Base-by-base conservation (phyloP, 1,284 basidiomycete genomes). In the Mrakiaceae sp. region DNA sequence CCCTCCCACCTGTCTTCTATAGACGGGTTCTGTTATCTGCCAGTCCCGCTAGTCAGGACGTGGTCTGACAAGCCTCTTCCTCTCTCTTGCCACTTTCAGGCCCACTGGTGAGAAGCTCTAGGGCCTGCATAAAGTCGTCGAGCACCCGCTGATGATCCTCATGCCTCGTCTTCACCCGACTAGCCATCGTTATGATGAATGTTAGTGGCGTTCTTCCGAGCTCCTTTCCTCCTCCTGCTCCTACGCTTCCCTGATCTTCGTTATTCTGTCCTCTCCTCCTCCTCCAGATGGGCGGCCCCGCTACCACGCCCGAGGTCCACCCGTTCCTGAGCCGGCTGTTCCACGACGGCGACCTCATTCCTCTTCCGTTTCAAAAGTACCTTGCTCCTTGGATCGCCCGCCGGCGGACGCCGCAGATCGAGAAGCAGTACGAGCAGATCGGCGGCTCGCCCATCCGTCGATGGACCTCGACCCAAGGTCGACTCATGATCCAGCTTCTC, bases 371-470 rank as follows among this genome's bases (percentile, higher is more conserved):
- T 73, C 96, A 98, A 79, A 83, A 83, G 12, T 75, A 87, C 63
- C 79, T 95, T 51, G 96, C 93, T 0, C 94, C 95, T 0, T 74
- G 84, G 69, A 98, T 99, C 70, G 96, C 96, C 54, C 83, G 81
- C 69, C 82, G 94, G 46, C 84, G 96, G n/a, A 91, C 94, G 0
- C 94, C 96, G 10, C 82, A 88, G 73, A 98, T 98, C 70, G 92
- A 95, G 75, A 79, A 90, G 73, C 96, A 99, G 77, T 99, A 99
- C 78, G 79, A 81, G 12, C 89, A 85, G 65, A 99, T 99, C 72
- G 96, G 96, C 43, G 96, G 96, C 16, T 97, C 92, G 2, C 96
- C 96, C n/a, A 99, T 99, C 75, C 82, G 95, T 61, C 83, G 82
- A 61, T 98, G 96, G 82, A 96, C 95, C 0, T 80, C 85, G 68